These are phyloP conservation scores for Xylaria acuta DNA, from an alignment of 495 filamentous ascomycete genomes.

Conservation along the genomic window DNA sequence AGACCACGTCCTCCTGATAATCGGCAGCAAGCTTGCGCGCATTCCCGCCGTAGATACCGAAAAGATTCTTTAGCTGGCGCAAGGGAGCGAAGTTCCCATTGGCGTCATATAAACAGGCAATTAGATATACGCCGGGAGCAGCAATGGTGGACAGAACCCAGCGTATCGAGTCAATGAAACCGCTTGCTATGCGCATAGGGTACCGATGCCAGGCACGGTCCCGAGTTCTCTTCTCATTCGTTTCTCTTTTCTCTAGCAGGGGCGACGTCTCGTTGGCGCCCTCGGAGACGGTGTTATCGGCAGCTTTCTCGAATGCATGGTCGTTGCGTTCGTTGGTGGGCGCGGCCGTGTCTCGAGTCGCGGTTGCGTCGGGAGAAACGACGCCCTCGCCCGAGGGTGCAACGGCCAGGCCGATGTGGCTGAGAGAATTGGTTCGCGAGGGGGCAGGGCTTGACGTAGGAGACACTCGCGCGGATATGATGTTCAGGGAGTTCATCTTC, in stretches of 20 bases:
- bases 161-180: constrained; percentile 69
- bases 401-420: constrained; percentile 57
- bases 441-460: constrained; percentile 62
- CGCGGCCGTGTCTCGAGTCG: constrained; percentile 44
- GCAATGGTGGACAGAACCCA: constrained; percentile 79
- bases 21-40: constrained; percentile 46
- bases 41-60: constrained; percentile 51
- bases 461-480: constrained; percentile 84
- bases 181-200: constrained; percentile 62
- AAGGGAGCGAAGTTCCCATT: constrained; percentile 78
- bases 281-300: constrained; percentile 36
- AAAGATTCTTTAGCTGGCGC: constrained; percentile 64
- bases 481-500: constrained; percentile 98
- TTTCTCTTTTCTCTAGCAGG: constrained; percentile 54
- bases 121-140: constrained; percentile 78
- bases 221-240: constrained; percentile 45
- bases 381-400: constrained; percentile 50
- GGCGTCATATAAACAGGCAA: constrained; percentile 81
- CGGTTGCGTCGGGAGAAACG: constrained; percentile 39
- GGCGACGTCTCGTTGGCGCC: constrained; percentile 70
- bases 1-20: constrained; percentile 43
- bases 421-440: constrained; percentile 70
- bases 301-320: constrained; percentile 30
- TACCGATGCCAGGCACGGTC: constrained; percentile 57
- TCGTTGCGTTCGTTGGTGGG: constrained; percentile 42